Percentiles rank a stretch among this genome's conserved stretches.
These are phyloP conservation scores for Hypoxylon cercidicola DNA, from an alignment of 495 filamentous ascomycete species.

Conservation along the genomic window DNA sequence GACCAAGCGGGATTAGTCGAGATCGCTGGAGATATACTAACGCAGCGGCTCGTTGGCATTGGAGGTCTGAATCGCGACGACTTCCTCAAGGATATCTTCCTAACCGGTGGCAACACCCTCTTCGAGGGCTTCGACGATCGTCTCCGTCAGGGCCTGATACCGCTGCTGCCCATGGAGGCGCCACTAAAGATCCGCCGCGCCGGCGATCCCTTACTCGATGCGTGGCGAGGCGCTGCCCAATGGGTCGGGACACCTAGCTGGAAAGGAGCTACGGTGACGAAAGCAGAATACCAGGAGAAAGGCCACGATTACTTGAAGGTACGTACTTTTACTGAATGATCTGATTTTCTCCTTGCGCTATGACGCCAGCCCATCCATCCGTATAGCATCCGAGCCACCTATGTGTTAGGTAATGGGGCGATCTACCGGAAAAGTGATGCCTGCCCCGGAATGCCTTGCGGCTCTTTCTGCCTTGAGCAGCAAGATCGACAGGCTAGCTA, in stretches of 20 bases:
- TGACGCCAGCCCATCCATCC: background rate
- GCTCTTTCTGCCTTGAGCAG: conserved; percentile 18
- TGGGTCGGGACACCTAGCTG: conserved; percentile 69
- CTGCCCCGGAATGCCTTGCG: conserved; percentile 9
- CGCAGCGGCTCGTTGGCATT: conserved; percentile 71
- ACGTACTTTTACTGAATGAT: conserved; percentile 38
- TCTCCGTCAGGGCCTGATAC: conserved; percentile 74
- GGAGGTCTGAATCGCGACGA: conserved; percentile 65
- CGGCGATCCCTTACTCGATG: conserved; percentile 78
- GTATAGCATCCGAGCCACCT: background rate
- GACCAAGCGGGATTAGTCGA: conserved; percentile 95
- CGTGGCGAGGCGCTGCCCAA: conserved; percentile 90
- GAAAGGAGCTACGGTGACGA: conserved; percentile 65
- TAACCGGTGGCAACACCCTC: conserved; percentile 92
- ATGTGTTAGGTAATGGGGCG: too few species aligned
- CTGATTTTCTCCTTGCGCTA: conserved; percentile 22
- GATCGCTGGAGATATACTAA: conserved; percentile 85
- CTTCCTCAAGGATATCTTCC: conserved; percentile 85
- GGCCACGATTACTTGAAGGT: conserved; percentile 89
- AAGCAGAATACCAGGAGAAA: conserved; percentile 85
- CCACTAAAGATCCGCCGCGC: conserved; percentile 74
- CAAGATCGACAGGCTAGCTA: background rate
- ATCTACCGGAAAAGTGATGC: background rate
- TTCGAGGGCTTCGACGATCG: conserved; percentile 90
- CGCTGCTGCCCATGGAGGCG: conserved; percentile 75